A percentile compares a stretch with the other conserved stretches of the same genome.
Evolutionary conservation across 2,329 filamentous ascomycete species (phyloP).

Genomic region (Ilyonectria sp.): DNA sequence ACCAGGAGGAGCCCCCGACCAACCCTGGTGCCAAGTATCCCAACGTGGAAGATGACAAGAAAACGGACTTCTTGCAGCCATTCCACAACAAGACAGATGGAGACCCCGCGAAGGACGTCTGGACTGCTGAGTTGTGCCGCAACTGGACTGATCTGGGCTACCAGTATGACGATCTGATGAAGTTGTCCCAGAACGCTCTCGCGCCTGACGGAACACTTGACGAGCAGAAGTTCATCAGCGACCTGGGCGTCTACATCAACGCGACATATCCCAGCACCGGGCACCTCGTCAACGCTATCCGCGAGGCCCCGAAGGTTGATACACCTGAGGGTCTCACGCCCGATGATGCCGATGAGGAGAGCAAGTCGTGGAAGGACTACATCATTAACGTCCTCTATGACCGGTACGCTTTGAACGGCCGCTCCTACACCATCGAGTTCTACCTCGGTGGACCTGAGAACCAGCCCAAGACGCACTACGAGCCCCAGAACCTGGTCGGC

Average conservation of each 20-base stretch:
- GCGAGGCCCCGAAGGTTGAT: background rate
- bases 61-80: constrained; percentile 14
- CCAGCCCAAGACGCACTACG: background rate
- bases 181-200: background rate
- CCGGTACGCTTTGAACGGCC: constrained; percentile 1
- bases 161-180: constrained; percentile 15
- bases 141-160: constrained; percentile 15
- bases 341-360: background rate
- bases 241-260: background rate
- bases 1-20: constrained; percentile 9
- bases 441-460: constrained; percentile 12
- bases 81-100: constrained; percentile 23
- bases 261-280: constrained; percentile 1
- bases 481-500: background rate
- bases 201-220: background rate
- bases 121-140: constrained; percentile 15
- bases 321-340: background rate
- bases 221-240: background rate
- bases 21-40: background rate
- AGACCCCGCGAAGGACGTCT: background rate
- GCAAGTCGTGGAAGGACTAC: constrained; percentile 8
- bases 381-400: constrained; percentile 21
- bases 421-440: constrained; percentile 13
- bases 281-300: background rate
- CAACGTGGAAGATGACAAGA: background rate